A percentile compares a stretch with the other conserved stretches of the same genome.
Conservation (phyloP, 2,329 filamentous ascomycete species). For the Phaeosphaeria sp. region DNA sequence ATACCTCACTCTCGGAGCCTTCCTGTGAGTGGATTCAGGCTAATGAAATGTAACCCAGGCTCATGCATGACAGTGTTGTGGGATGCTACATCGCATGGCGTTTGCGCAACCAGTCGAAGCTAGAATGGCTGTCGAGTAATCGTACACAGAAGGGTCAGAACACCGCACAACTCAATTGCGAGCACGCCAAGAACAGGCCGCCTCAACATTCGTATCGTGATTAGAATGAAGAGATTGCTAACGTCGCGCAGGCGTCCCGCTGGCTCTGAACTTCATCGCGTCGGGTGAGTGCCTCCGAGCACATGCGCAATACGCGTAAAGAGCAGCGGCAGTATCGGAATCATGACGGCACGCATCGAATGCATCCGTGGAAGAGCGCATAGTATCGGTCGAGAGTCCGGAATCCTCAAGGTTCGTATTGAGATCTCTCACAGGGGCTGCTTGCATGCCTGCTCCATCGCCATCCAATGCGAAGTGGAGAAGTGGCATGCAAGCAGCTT, state of each 20-base stretch:
- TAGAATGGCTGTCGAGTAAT: slow-evolving; percentile 76
- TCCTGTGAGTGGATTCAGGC: slow-evolving; percentile 65
- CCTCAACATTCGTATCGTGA: not conserved
- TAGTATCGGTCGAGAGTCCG: slow-evolving; percentile 20
- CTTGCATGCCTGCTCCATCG: not conserved
- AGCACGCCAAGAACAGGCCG: not conserved
- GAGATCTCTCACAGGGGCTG: slow-evolving; percentile 43
- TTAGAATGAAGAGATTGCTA: slow-evolving; percentile 20
- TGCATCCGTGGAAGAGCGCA: slow-evolving; percentile 12
- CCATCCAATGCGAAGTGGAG: not conserved
- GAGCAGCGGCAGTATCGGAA: slow-evolving; percentile 69
- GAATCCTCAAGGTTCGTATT: slow-evolving; percentile 48
- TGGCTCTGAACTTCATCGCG: slow-evolving; percentile 89
- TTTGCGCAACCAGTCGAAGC: slow-evolving; percentile 68
- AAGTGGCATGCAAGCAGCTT: slow-evolving; percentile 19
- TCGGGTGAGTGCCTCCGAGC: slow-evolving; percentile 75
- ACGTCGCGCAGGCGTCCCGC: slow-evolving; percentile 68
- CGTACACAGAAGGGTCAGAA: slow-evolving; percentile 78
- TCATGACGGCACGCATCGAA: slow-evolving; percentile 16
- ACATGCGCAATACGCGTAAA: slow-evolving; percentile 43
- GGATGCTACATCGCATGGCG: slow-evolving; percentile 66
- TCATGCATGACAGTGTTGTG: slow-evolving; percentile 59
- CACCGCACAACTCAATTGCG: slow-evolving; percentile 9
- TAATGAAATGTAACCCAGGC: slow-evolving; percentile 4
- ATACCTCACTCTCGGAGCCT: slow-evolving; percentile 78